Evolutionary conservation across 2,329 filamentous ascomycete species (phyloP), one percentile per base, ranked within the genome.

Genomic region (Alternaria solani): DNA sequence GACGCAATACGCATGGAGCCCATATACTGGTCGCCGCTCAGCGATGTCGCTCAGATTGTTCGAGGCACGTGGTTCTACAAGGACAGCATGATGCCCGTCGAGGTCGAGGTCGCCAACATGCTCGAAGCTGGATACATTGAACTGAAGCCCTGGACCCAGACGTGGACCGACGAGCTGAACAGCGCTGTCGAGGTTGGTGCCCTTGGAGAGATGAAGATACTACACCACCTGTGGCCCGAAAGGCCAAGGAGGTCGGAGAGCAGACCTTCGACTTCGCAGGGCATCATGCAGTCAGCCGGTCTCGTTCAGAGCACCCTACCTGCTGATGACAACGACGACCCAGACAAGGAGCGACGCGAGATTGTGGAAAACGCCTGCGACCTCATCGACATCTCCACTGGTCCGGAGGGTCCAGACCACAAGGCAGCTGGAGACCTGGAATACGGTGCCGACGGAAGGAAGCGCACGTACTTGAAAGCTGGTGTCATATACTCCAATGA

Each of bases 1-100:
- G 72, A 75, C 42, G 74, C 72, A 7, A 72, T 74, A 63, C 85
- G 92, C 72, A 96, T 99, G 93, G 92, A 94, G 77, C 95, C 95
- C 0, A 97, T 98, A 61, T 99, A 99, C 76, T 99, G 95, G 95
- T 94, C 91, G 18, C 94, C 95, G 7, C 86, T 98, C 32, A 93
- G 96, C 70, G 95, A 98, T 72, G 87, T 96, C 32, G 90, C 92
- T 7, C 84, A 89, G 36, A 93, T 98, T 2, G 85, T 91, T 58
- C 86, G 95, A 66, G 93, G 91, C 1, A 98, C 94, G 0, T 99
- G 95, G 95, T 99, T 99, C 76, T 98, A 98, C 79, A 91, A 91
- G 81, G 94, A 97, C 73, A 94, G 91, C 1, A 97, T 98, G 93
- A 83, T 92, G 59, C 95, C 95, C 0, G 87, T 99, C 6, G 92